Conservation (phyloP, 192 early-diverging fungal genomes). For the Umbelopsis sp. region DNA sequence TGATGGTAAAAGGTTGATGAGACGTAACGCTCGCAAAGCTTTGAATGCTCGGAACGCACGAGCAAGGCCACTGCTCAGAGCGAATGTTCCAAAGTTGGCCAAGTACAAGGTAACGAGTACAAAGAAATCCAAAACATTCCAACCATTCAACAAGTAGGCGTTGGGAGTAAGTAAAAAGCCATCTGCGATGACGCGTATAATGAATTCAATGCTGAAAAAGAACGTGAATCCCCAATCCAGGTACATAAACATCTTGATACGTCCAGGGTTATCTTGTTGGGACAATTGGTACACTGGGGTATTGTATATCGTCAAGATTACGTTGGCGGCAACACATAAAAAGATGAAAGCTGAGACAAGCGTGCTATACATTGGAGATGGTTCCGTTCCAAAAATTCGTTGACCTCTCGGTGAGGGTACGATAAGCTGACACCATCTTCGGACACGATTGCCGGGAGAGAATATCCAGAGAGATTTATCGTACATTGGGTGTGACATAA, state of each 20-base stretch:
- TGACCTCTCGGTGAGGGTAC: slow-evolving; percentile 52
- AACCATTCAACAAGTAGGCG: slow-evolving; percentile 56
- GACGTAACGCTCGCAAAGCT: slow-evolving; percentile 56
- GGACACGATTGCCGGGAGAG: slow-evolving; percentile 46
- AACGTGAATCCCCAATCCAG: slow-evolving; percentile 50
- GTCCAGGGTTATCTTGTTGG: slow-evolving; percentile 25
- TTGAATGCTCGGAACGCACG: slow-evolving; percentile 60
- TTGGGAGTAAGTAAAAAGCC: slow-evolving; percentile 64
- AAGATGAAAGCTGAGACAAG: slow-evolving; percentile 51
- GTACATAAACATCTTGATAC: slow-evolving; percentile 27
- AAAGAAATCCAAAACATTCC: slow-evolving; percentile 66
- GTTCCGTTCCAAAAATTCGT: slow-evolving; percentile 46
- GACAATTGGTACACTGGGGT: slow-evolving; percentile 51
- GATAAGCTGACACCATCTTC: slow-evolving; percentile 51
- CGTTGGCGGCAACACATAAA: slow-evolving; percentile 50
- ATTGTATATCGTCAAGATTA: slow-evolving; percentile 48
- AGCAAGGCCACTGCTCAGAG: slow-evolving; percentile 42
- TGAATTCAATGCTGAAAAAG: slow-evolving; percentile 56
- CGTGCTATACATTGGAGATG: slow-evolving; percentile 43
- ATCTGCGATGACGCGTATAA: slow-evolving; percentile 61
- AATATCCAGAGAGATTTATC: slow-evolving; percentile 59
- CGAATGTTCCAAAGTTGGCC: slow-evolving; percentile 43
- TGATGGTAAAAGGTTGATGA: slow-evolving; percentile 55
- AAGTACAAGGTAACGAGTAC: slow-evolving; percentile 58
- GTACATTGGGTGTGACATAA: slow-evolving; percentile 48